Evolutionary conservation across 495 filamentous ascomycete genomes (phyloP), one percentile per base, ranked within the genome.

Genomic region (Aspergillus carlsbadensis): DNA sequence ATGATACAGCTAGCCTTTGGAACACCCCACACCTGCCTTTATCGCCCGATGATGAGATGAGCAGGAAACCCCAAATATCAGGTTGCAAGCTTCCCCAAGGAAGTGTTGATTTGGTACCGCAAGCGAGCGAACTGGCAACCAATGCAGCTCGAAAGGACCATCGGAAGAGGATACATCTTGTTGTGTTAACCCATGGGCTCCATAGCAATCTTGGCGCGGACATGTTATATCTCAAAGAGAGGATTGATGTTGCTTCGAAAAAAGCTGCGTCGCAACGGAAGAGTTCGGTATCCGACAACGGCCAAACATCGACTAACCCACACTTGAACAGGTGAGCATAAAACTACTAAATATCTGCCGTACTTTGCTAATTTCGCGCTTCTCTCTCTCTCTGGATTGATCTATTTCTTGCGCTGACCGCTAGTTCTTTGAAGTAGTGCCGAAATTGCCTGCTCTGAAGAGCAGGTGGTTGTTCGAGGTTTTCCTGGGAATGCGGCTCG

Each of bases 131-230:
- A 13, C 15, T 21, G 13, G 14, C 10, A 5, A 7, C 26, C 18
- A 22, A 14, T 5, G 6, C 29, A 15, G 1, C 8, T 10, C 36
- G 52, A 7, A 34, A 11, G 6, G 46, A 51, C 13, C 13, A 8
- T 40, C 73, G 64, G 62, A 93, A 89, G 73, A 91, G 85, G 61
- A 75, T 98, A 0, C 94, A 98, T 65, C 76, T 98, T 54, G 94
- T 98, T 8, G 79, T 98, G 7, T 67, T 98, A 51, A 98, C 94
- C 0, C 94, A 98, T 77, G 94, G 94, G 1, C 70, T 98, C 58
- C 94, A 98, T 69, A 95, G 92, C 71, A 98, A 98, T 71, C 80
- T 96, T n/a, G 91, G 95, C 2, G 85, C 91, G 37, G 94, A 98
- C 73, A 96, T 98, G 95, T 77, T 98, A 24, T 98, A 89, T 67